Evolutionary conservation across 352 stramenopile species (phyloP).

Genomic region (Thalassiosira mediterranea): DNA sequence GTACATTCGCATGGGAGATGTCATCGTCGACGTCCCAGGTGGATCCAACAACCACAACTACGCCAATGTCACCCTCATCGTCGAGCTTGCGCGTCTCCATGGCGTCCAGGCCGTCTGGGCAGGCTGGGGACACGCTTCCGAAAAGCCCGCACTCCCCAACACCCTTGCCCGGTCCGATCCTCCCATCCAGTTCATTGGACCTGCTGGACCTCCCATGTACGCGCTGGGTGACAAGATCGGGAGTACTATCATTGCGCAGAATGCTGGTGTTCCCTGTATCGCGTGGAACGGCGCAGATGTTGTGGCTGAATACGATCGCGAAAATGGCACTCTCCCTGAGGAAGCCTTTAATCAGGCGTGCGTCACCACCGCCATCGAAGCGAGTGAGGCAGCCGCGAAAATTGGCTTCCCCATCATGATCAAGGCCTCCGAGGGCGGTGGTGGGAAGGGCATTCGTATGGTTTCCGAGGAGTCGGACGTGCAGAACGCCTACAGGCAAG

Average conservation of each 20-base stretch:
- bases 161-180: slow-evolving; percentile 89
- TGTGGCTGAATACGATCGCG: slow-evolving; percentile 89
- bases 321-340: slow-evolving; percentile 84
- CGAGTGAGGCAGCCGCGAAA: slow-evolving; percentile 89
- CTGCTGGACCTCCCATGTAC: slow-evolving; percentile 96
- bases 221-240: slow-evolving; percentile 99
- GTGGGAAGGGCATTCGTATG: slow-evolving; percentile 99
- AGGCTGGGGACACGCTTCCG: slow-evolving; percentile 87
- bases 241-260: slow-evolving; percentile 99
- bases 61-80: slow-evolving; percentile 98
- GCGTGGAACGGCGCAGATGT: slow-evolving; percentile 98
- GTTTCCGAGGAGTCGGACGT: slow-evolving; percentile 91
- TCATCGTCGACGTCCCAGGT: slow-evolving; percentile 99
- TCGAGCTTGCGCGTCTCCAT: slow-evolving; percentile 95
- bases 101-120: slow-evolving; percentile 98
- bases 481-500: slow-evolving; percentile 93
- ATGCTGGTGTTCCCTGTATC: slow-evolving; percentile 97
- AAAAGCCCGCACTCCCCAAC: slow-evolving; percentile 97
- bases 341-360: slow-evolving; percentile 93
- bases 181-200: slow-evolving; percentile 98
- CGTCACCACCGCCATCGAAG: slow-evolving; percentile 91
- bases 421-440: slow-evolving; percentile 98
- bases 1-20: slow-evolving; percentile 99
- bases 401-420: slow-evolving; percentile 99
- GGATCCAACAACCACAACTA: slow-evolving; percentile 99